Evolutionary conservation across 2,329 filamentous ascomycete genomes (phyloP).

Genomic region (Colletotrichum abscissum): DNA sequence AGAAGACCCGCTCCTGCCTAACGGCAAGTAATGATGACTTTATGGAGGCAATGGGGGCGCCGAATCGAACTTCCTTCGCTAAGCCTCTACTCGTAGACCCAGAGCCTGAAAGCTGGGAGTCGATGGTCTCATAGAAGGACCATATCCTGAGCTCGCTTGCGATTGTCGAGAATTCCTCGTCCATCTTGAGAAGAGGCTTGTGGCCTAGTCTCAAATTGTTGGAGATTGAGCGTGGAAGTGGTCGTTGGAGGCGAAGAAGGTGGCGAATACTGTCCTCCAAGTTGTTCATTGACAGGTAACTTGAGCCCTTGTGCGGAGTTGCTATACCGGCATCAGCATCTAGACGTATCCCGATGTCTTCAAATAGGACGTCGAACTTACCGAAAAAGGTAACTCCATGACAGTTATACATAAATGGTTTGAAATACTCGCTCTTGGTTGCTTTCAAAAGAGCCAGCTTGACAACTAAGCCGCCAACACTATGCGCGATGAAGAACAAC

Average conservation of each 20-base stretch:
- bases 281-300: conserved; percentile 68
- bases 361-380: conserved; percentile 42
- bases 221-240: conserved; percentile 62
- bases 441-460: conserved; percentile 67
- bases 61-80: conserved; percentile 63
- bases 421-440: conserved; percentile 49
- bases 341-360: background rate
- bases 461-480: conserved; percentile 69
- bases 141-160: conserved; percentile 70
- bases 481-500: conserved; percentile 70
- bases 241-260: conserved; percentile 61
- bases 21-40: conserved; percentile 64
- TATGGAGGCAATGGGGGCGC: conserved; percentile 68
- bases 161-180: conserved; percentile 67
- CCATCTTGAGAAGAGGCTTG: conserved; percentile 57
- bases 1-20: conserved; percentile 62
- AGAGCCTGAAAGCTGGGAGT: conserved; percentile 64
- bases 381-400: conserved; percentile 72
- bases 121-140: conserved; percentile 73
- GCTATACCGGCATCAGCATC: conserved; percentile 47
- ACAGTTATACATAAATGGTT: conserved; percentile 63
- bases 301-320: conserved; percentile 72
- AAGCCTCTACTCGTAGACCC: conserved; percentile 46
- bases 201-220: conserved; percentile 63
- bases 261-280: conserved; percentile 65